These are phyloP conservation scores for Trametes elegans DNA, from an alignment of 768 basidiomycete genomes.

Conservation along the genomic window DNA sequence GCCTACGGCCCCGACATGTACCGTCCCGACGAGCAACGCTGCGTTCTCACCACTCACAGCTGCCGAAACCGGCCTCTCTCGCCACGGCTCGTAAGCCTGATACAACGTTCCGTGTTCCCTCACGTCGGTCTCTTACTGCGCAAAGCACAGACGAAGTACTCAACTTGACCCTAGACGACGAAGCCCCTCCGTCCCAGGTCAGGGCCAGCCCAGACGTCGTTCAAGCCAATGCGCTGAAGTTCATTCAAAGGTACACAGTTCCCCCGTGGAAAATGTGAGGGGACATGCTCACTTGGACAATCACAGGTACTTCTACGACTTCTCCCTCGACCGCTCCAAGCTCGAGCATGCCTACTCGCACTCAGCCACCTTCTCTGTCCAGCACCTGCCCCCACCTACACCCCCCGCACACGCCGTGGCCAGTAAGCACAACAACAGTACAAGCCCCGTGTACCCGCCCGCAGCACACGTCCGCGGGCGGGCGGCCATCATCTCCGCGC, in stretches of 20 bases:
- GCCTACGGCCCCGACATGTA: neutral
- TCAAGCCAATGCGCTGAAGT: no score
- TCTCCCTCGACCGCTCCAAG: conserved; percentile 20
- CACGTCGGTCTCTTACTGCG: neutral
- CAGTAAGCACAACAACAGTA: no score
- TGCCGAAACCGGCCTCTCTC: no score
- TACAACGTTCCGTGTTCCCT: no score
- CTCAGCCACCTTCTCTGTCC: conserved; percentile 24
- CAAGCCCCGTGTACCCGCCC: neutral
- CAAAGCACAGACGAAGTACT: neutral
- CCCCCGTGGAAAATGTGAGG: neutral
- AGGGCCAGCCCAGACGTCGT: no score
- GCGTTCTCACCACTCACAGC: no score
- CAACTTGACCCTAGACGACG: no score
- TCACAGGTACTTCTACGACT: conserved; percentile 20
- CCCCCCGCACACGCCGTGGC: neutral
- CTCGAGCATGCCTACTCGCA: conserved; percentile 25
- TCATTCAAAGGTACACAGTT: neutral
- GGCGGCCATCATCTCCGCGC: conserved; percentile 16
- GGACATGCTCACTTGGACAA: neutral
- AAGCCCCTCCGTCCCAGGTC: no score
- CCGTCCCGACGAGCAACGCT: no score
- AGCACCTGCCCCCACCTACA: neutral
- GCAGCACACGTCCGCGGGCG: conserved; percentile 11
- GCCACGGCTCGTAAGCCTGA: no score